These are phyloP conservation scores for Eimeria necatrix DNA, from an alignment of 169 alveolate genomes.

Conservation along the genomic window DNA sequence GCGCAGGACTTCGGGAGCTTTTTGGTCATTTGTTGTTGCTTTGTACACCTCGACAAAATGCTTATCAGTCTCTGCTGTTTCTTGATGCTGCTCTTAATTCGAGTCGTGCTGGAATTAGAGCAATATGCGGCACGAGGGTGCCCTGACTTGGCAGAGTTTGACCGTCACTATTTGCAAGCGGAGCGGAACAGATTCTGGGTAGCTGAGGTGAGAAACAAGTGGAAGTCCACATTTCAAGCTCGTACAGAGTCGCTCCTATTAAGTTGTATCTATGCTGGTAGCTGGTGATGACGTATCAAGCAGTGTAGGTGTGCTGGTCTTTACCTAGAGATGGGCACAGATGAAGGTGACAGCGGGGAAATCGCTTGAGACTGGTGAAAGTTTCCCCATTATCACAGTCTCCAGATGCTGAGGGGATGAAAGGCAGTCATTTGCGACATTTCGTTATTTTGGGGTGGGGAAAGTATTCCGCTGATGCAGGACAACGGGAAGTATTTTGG, in stretches of 20 bases:
- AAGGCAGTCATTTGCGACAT: too few species aligned
- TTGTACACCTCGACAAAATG: conserved; percentile 44
- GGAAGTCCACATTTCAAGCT: background rate
- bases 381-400: too few species aligned
- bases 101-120: conserved; percentile 59
- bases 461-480: too few species aligned
- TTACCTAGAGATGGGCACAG: too few species aligned
- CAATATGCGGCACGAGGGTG: conserved; percentile 65
- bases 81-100: conserved; percentile 45
- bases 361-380: too few species aligned
- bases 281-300: too few species aligned
- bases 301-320: too few species aligned
- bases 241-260: background rate
- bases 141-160: conserved; percentile 65
- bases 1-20: conserved; percentile 71
- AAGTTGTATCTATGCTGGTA: too few species aligned
- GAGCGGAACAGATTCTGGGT: conserved; percentile 69
- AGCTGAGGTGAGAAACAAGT: conserved; percentile 46
- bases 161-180: conserved; percentile 39
- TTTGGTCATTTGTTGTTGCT: conserved; percentile 55
- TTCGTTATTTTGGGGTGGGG: too few species aligned
- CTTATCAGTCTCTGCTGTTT: conserved; percentile 56
- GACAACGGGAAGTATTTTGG: too few species aligned
- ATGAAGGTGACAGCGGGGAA: too few species aligned
- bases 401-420: too few species aligned